Conservation (phyloP, 2,329 filamentous ascomycete species). For the Xylariaceae sp. region DNA sequence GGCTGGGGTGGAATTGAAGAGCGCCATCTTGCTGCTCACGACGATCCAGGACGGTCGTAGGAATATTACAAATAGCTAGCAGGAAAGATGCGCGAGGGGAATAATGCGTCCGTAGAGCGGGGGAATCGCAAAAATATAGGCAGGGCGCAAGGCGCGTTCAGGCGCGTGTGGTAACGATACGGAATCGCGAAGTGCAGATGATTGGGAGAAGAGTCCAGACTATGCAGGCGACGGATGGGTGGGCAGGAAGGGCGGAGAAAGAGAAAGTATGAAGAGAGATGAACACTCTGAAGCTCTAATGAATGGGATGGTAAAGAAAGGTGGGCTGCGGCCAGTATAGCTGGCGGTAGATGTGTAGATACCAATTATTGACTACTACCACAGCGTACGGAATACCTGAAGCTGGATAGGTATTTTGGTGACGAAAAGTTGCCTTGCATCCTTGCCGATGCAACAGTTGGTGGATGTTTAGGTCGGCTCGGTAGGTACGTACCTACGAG, state of each 20-base stretch:
- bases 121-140: background rate
- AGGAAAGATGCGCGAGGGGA: background rate
- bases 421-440: background rate
- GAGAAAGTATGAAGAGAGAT: background rate
- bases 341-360: background rate
- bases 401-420: background rate
- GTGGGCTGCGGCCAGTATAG: background rate
- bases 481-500: background rate
- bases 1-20: constrained; percentile 50
- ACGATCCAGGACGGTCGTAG: background rate
- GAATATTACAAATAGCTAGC: too few relatives aligned
- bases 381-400: background rate
- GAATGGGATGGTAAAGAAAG: background rate
- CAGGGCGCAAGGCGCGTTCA: background rate
- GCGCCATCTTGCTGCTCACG: constrained; percentile 50
- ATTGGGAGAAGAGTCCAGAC: background rate
- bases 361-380: background rate
- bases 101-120: background rate
- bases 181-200: background rate
- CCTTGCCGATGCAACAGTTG: background rate
- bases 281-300: too few relatives aligned
- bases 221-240: background rate
- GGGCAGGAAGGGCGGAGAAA: background rate
- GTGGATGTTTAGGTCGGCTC: too few relatives aligned
- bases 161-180: background rate